These are phyloP conservation scores for Annulohypoxylon bovei DNA, from an alignment of 495 filamentous ascomycete genomes.

Conservation along the genomic window DNA sequence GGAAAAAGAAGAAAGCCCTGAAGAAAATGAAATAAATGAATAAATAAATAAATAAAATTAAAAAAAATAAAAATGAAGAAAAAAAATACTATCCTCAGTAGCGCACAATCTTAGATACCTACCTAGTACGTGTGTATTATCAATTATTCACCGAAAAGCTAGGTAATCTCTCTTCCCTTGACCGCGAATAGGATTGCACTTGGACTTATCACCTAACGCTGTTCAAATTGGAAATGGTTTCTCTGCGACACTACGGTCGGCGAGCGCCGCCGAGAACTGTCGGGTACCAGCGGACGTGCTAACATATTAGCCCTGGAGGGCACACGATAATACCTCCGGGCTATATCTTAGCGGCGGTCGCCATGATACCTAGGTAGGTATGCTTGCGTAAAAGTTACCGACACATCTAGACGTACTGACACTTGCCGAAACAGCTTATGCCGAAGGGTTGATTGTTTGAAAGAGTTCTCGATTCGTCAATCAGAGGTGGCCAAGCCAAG, in stretches of 20 bases:
- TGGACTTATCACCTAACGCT: neutral
- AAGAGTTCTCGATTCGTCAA: constrained; percentile 13
- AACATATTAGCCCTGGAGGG: neutral
- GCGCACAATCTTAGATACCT: neutral
- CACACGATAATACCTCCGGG: neutral
- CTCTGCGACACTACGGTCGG: constrained; percentile 7
- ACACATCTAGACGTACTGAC: neutral
- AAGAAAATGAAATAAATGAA: neutral
- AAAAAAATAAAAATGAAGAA: no score
- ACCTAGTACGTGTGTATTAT: neutral
- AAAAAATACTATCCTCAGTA: no score
- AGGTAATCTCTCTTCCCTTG: neutral
- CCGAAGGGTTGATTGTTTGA: constrained; percentile 5
- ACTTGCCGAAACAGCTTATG: constrained; percentile 14
- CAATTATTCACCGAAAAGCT: neutral
- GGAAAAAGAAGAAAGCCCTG: neutral
- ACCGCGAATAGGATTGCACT: neutral
- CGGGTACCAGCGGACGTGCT: constrained; percentile 6
- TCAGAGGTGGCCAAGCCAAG: constrained; percentile 10
- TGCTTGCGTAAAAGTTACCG: neutral
- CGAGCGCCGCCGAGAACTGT: constrained; percentile 9
- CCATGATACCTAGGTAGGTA: no score
- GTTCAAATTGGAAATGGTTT: neutral
- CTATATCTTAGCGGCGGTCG: neutral
- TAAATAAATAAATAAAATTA: no score